Evolutionary conservation across 768 basidiomycete genomes (phyloP).

Genomic region (Auricularia heimuer): DNA sequence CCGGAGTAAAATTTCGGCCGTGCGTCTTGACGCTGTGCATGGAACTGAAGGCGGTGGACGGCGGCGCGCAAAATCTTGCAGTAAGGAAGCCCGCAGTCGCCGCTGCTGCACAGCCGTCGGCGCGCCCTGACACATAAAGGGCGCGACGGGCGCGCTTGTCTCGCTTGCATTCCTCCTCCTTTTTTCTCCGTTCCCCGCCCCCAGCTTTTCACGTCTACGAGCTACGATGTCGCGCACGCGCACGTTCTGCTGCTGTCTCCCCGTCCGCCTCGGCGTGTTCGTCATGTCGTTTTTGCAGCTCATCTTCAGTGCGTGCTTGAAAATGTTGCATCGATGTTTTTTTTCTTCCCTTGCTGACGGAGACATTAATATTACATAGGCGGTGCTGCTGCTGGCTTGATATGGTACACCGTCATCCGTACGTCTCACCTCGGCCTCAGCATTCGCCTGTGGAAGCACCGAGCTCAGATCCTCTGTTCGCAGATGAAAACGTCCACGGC

Average conservation of each 20-base stretch:
- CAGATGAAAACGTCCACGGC: conserved; percentile 21
- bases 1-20: no score
- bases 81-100: no score
- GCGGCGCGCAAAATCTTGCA: no score
- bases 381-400: neutral
- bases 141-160: no score
- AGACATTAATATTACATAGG: neutral
- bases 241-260: conserved; percentile 51
- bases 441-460: no score
- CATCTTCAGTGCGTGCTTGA: conserved; percentile 42
- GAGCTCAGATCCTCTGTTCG: conserved; percentile 2
- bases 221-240: neutral
- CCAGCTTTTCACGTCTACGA: no score
- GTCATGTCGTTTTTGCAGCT: conserved; percentile 44
- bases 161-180: no score
- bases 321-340: conserved; percentile 17
- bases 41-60: no score
- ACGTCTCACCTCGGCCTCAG: conserved; percentile 16
- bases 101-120: no score
- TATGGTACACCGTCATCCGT: conserved; percentile 60
- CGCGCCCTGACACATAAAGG: no score
- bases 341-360: neutral
- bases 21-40: no score
- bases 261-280: conserved; percentile 52
- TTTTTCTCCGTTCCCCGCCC: no score